Base-by-base conservation (phyloP, 805 yeast genomes). In the Monosporozyma aerobia region DNA sequence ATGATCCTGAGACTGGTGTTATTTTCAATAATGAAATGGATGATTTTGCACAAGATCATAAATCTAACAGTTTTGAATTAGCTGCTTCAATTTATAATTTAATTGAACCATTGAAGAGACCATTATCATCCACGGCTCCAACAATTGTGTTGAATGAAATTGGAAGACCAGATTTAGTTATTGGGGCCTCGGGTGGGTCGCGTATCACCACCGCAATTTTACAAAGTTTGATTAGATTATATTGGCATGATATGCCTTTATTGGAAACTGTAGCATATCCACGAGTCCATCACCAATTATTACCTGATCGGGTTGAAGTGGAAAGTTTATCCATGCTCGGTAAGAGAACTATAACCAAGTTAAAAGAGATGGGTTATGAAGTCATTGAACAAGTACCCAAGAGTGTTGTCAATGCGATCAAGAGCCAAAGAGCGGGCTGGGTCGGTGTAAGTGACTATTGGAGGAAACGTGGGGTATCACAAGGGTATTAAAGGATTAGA, bases 161-260 rank as follows among this genome's bases (percentile, higher is more conserved):
- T 9, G 77, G 78, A 4, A 59, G 63, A 8, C 81, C 85, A 0
- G 90, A 84, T 58, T 64, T 87, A 27, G 79, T 85, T 5, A 77
- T 92, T 54, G 98, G 97, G 0, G 94, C 96, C 0, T 95, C 97
- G 1, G 99, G 99, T 9, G 98, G 98, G 0, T 84, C 94, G 6
- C 73, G 94, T 52, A 92, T 92, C 49, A 75, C 86, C 13, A 87
- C 96, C 0, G 80, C 95, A 1, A 81, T 92, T 3, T 77, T 92
- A 52, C 94, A 90, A 65, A 90, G 92, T 0, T 77, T 92, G 16
- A 75, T 87, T 1, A 71, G 97, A 51, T 70, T 73, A 2, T 81
- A 83, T 56, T 80, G 79, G 63, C 79, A 81, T 61, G 68, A 76
- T 1, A 64, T 80, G 70, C 75, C 82, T 1, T 63, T 90, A 3